A percentile compares a stretch with the other conserved stretches of the same genome.
Conservation (phyloP, 345 rosid species). For the Atalantia buxifolia region DNA sequence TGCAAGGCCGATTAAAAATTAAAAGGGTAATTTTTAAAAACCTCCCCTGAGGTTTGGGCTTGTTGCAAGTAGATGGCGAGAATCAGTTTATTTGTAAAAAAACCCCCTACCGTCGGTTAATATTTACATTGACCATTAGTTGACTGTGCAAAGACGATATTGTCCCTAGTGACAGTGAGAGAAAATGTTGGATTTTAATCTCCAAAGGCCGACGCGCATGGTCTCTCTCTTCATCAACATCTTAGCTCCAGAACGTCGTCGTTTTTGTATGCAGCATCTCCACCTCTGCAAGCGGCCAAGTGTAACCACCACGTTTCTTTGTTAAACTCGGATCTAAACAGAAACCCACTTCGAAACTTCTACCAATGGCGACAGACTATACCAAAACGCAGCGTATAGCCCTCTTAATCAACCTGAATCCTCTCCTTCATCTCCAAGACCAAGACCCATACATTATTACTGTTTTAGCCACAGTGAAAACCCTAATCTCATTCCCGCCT, state of each 20-base stretch:
- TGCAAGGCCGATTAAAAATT: too few species aligned
- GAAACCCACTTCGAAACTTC: background rate
- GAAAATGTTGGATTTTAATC: too few species aligned
- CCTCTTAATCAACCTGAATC: constrained; percentile 71
- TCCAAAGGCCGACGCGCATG: background rate
- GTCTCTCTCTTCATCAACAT: background rate
- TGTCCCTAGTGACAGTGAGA: too few species aligned
- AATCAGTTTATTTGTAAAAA: too few species aligned
- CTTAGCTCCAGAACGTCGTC: background rate
- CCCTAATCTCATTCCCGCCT: constrained; percentile 55
- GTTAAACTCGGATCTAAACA: background rate
- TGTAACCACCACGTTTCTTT: background rate
- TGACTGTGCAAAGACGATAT: too few species aligned
- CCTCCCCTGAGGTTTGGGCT: too few species aligned
- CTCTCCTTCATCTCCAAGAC: constrained; percentile 38
- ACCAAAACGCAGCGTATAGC: constrained; percentile 67
- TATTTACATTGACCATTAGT: too few species aligned
- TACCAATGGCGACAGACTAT: constrained; percentile 41
- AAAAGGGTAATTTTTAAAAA: too few species aligned
- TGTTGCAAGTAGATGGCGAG: too few species aligned
- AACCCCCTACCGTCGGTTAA: too few species aligned
- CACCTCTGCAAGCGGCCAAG: background rate
- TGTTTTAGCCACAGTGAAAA: constrained; percentile 50
- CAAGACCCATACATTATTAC: constrained; percentile 37
- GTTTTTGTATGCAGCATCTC: background rate